Base-by-base conservation (phyloP, 2,329 filamentous ascomycete species). In the Colletotrichum lini region DNA sequence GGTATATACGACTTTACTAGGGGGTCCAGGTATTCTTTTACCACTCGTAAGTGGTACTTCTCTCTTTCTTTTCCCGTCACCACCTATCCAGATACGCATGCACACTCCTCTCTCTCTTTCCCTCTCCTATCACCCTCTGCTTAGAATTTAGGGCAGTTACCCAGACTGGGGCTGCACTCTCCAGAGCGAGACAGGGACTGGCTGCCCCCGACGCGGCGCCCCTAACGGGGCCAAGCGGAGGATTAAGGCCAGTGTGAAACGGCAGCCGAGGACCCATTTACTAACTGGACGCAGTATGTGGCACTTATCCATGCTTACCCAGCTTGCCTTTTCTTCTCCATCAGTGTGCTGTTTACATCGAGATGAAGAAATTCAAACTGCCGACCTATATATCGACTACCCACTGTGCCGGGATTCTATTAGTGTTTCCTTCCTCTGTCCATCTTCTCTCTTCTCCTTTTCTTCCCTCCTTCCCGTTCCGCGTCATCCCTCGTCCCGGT, bases 161-260 rank as follows among this genome's bases (percentile, higher is more conserved):
- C 30, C 30, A 40, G 44, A 61, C 58, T n/a, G 49, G 45, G 58
- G 44, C 58, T 50, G 58, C 45, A 38, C 45, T 35, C n/a, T 23
- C 21, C 45, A 61, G 30, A 61, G n/a, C 45, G 23, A 61, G 47
- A 53, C 65, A 59, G 52, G 69, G 65, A 63, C 58, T 71, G 68
- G 68, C 65, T 68, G 65, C 68, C 68, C 62, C 53, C 53, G 58
- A 72, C 53, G 47, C 35, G 62, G 52, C 68, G 58, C 65, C 65
- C 56, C 63, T 47, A 63, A 68, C 65, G 65, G 64, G 68, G 68
- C 58, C 53, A 71, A 71, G 65, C 65, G 68, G 65, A 68, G 65
- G 65, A 52, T 64, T 63, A 65, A 63, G 58, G 52, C 68, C 68
- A 71, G 65, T 63, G 53, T 72, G 69, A 72, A 72, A 72, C 69